phyloP scores from a whole-genome alignment of 257 asterid genomes.

The Jaltomata sinuosa region DNA sequence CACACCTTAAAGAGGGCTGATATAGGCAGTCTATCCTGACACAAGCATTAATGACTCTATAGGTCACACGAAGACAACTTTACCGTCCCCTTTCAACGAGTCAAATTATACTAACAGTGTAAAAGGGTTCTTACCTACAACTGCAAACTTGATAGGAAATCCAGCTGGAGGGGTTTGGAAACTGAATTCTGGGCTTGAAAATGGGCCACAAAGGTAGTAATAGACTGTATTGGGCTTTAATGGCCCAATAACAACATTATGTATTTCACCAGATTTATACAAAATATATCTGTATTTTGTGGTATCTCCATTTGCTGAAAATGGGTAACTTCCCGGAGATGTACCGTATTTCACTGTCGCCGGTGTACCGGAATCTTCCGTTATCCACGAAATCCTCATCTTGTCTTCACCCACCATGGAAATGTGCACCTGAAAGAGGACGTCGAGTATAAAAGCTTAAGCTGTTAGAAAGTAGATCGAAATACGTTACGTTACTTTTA shows the following conservation, averaged over 20 bases:
- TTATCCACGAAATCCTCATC: conserved; percentile 62
- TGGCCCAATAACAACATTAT: conserved; percentile 64
- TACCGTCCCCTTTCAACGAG: not conserved
- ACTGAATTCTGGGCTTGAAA: conserved; percentile 25
- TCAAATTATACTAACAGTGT: not conserved
- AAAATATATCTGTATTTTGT: conserved; percentile 21
- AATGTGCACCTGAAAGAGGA: conserved; percentile 44
- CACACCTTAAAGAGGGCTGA: no score
- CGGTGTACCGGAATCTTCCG: conserved; percentile 17
- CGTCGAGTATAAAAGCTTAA: not conserved
- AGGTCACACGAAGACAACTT: not conserved
- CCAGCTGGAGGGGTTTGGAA: conserved; percentile 57
- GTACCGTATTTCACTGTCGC: conserved; percentile 47
- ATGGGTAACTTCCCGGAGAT: conserved; percentile 27
- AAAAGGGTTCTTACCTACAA: conserved; percentile 27
- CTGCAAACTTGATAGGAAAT: conserved; percentile 51
- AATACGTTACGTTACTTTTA: no score
- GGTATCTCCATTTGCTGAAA: conserved; percentile 39
- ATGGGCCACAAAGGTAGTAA: conserved; percentile 38
- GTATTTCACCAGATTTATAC: conserved; percentile 55
- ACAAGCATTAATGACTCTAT: not conserved
- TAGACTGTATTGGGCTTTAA: conserved; percentile 43
- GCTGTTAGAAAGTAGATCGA: not conserved
- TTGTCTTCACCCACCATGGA: conserved; percentile 44
- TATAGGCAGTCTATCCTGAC: no score